Evolutionary conservation across 176 grass and related monocot genomes (phyloP).

Genomic region (Lolium perenne): DNA sequence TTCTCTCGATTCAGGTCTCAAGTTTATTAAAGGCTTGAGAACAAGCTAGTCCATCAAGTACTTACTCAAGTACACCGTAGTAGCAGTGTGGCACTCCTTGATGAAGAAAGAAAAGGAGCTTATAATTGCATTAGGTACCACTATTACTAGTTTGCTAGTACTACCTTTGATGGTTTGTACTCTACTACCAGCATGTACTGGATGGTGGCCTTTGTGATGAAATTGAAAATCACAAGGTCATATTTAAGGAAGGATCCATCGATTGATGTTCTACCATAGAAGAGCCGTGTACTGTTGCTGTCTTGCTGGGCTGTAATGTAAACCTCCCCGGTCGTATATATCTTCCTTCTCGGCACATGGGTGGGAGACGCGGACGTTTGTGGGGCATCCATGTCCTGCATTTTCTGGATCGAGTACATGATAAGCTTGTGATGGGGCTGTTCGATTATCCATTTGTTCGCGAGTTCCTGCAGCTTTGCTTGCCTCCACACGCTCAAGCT

Average conservation of each 20-base stretch:
- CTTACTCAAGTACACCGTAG: background rate
- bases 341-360: slow-evolving; percentile 47
- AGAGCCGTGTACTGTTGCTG: background rate
- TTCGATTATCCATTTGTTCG: background rate
- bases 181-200: background rate
- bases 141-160: background rate
- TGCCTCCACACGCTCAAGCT: background rate
- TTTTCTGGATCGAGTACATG: background rate
- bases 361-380: background rate
- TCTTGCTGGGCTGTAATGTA: slow-evolving; percentile 17
- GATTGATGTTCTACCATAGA: background rate
- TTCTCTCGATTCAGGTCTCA: slow-evolving; percentile 1
- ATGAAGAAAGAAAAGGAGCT: background rate
- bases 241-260: slow-evolving; percentile 12
- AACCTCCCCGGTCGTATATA: background rate
- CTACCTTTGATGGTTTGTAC: background rate
- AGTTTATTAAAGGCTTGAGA: slow-evolving; percentile 15
- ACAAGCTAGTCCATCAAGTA: background rate
- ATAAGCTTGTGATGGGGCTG: background rate
- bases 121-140: slow-evolving; percentile 40
- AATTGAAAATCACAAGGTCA: slow-evolving; percentile 41
- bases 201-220: background rate
- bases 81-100: slow-evolving; percentile 27
- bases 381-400: background rate
- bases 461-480: background rate